phyloP scores from a whole-genome alignment of 768 basidiomycete species.

The Panaeolus cyanescens region DNA sequence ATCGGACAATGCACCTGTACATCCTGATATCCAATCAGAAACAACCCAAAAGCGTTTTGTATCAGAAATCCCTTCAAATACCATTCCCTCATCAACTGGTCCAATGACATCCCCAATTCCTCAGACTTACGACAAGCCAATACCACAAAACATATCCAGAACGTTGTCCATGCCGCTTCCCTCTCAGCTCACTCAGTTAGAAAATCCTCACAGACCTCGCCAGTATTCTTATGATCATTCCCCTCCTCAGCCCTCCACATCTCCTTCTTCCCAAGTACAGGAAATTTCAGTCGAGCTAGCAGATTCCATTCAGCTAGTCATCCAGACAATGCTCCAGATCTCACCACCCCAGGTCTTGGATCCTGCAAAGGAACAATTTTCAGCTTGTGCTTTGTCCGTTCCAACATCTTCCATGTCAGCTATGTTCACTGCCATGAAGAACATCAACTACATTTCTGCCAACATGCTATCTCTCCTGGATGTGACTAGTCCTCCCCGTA shows the following conservation, averaged over 20 bases:
- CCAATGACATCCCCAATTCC: constrained; percentile 12
- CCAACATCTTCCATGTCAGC: constrained; percentile 89
- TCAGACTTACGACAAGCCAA: constrained; percentile 21
- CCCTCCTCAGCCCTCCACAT: constrained; percentile 19
- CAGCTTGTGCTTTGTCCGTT: constrained; percentile 84
- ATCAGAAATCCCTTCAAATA: neutral
- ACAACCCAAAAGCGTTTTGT: neutral
- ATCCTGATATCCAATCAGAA: neutral
- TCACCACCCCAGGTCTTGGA: constrained; percentile 90
- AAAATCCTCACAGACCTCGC: constrained; percentile 59
- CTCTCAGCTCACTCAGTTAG: constrained; percentile 73
- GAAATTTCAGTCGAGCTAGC: constrained; percentile 87
- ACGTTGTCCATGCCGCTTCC: constrained; percentile 82
- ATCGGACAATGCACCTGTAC: neutral
- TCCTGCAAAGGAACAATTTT: constrained; percentile 91
- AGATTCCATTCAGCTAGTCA: constrained; percentile 86
- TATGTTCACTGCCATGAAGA: constrained; percentile 90
- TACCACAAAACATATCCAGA: constrained; percentile 62
- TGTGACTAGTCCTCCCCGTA: constrained; percentile 9
- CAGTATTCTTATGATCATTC: constrained; percentile 14
- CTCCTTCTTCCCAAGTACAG: constrained; percentile 43
- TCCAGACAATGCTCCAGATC: constrained; percentile 89
- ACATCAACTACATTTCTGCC: constrained; percentile 91
- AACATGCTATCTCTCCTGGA: constrained; percentile 64
- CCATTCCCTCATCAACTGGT: constrained; percentile 9